Evolutionary conservation across 2,329 filamentous ascomycete species (phyloP).

Genomic region (Simplicillium aogashimaense): DNA sequence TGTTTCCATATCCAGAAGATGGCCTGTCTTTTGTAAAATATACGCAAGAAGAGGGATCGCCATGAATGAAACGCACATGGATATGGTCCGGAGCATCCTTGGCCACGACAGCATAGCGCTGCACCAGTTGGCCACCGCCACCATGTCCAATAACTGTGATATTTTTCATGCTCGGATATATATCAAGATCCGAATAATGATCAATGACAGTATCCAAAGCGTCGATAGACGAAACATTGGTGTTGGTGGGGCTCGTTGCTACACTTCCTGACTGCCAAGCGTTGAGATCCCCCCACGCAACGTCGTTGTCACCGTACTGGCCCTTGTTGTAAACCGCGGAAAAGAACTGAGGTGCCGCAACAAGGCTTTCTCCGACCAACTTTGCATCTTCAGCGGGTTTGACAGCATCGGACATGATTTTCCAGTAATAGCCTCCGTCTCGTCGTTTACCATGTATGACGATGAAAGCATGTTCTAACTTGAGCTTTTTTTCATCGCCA

Average conservation of each 20-base stretch:
- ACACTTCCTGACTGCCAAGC: too few relatives aligned
- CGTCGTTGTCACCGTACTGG: too few relatives aligned
- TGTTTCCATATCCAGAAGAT: conserved; percentile 3
- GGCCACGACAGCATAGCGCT: conserved; percentile 5
- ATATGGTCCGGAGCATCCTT: neutral
- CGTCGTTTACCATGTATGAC: conserved; percentile 6
- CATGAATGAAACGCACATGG: conserved; percentile 8
- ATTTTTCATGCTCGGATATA: conserved; percentile 5
- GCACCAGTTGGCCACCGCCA: conserved; percentile 5
- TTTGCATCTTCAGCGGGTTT: neutral
- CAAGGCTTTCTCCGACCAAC: neutral
- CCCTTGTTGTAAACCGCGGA: neutral
- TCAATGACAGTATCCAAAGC: conserved; percentile 5
- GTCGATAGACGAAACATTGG: conserved; percentile 4
- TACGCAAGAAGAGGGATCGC: conserved; percentile 6
- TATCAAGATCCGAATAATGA: conserved; percentile 1
- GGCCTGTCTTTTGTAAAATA: conserved; percentile 6
- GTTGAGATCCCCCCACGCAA: too few relatives aligned
- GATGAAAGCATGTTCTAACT: too few relatives aligned
- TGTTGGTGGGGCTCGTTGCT: conserved; percentile 2
- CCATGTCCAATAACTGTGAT: conserved; percentile 8
- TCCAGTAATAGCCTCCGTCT: conserved; percentile 6
- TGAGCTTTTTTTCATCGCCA: too few relatives aligned
- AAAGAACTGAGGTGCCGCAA: conserved; percentile 5
- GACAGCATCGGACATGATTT: conserved; percentile 2